A percentile compares a stretch with the other conserved stretches of the same genome.
phyloP scores from a whole-genome alignment of 345 rosid species.

The Zanthoxylum bungeanum region DNA sequence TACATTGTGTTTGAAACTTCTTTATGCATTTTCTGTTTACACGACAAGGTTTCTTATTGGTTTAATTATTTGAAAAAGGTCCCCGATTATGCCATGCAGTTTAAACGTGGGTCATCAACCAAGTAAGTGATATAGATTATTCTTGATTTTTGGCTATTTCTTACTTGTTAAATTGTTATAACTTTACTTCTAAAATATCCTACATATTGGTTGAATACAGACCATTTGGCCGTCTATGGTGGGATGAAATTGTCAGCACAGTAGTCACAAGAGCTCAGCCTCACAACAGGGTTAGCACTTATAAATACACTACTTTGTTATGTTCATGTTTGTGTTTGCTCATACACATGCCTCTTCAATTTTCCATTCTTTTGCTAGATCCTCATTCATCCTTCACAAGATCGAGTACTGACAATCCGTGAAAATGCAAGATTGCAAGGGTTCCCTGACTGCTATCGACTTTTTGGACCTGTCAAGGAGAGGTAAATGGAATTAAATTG shows the following conservation, averaged over 20 bases:
- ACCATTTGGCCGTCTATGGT: slow-evolving; percentile 44
- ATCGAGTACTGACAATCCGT: slow-evolving; percentile 38
- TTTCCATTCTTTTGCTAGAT: slow-evolving; percentile 1
- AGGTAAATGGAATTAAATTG: slow-evolving; percentile 21
- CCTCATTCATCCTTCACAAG: slow-evolving; percentile 39
- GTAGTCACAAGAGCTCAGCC: slow-evolving; percentile 45
- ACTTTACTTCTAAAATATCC: neutral
- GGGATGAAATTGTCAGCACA: slow-evolving; percentile 34
- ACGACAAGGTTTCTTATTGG: neutral
- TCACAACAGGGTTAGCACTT: slow-evolving; percentile 32
- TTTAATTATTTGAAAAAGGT: slow-evolving; percentile 24
- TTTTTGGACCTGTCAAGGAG: slow-evolving; percentile 36
- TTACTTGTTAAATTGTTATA: neutral
- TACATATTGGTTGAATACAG: slow-evolving; percentile 12
- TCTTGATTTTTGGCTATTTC: neutral
- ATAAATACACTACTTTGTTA: neutral
- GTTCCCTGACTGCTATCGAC: slow-evolving; percentile 42
- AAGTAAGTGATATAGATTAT: slow-evolving; percentile 22
- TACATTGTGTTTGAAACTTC: neutral
- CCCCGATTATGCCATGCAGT: slow-evolving; percentile 39
- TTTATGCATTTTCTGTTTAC: neutral
- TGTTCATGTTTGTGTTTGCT: neutral
- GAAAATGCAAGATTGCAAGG: slow-evolving; percentile 52
- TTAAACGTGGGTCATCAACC: slow-evolving; percentile 19
- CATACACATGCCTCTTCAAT: neutral